A percentile compares a stretch with the other conserved stretches of the same genome.
Conservation (phyloP, 108 stramenopile species). For the Fragilaria crotonensis region DNA sequence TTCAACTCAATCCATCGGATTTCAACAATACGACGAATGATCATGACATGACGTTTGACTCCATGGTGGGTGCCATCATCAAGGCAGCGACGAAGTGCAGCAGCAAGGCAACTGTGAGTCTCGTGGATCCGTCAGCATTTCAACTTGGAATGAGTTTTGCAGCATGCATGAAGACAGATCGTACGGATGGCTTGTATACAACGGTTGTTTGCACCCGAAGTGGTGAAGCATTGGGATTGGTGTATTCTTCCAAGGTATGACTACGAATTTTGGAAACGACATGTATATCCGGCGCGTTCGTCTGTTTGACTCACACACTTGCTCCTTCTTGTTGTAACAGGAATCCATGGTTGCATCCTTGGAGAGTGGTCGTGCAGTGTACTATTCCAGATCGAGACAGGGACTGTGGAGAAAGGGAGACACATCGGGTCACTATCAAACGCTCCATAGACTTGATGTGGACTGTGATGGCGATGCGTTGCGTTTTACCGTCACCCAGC, state of each 20-base stretch:
- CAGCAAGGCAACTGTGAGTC: slow-evolving; percentile 37
- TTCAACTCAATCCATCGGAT: background rate
- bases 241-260: slow-evolving; percentile 79
- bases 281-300: background rate
- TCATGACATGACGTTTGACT: background rate
- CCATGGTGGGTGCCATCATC: slow-evolving; percentile 1
- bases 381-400: slow-evolving; percentile 86
- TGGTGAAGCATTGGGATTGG: slow-evolving; percentile 84
- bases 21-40: background rate
- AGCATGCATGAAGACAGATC: slow-evolving; percentile 78
- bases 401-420: slow-evolving; percentile 93
- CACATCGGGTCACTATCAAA: slow-evolving; percentile 89
- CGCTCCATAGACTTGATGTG: slow-evolving; percentile 73
- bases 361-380: slow-evolving; percentile 85
- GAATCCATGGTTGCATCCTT: slow-evolving; percentile 80
- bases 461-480: slow-evolving; percentile 97
- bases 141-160: slow-evolving; percentile 54
- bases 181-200: slow-evolving; percentile 83
- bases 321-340: slow-evolving; percentile 8
- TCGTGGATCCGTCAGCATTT: slow-evolving; percentile 63
- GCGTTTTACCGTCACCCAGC: slow-evolving; percentile 86
- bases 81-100: slow-evolving; percentile 35
- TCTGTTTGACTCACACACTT: slow-evolving; percentile 6
- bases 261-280: slow-evolving; percentile 7
- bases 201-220: slow-evolving; percentile 91